Evolutionary conservation across 371 early-diverging fungal genomes (phyloP).

Genomic region (Lichtheimia ornata): DNA sequence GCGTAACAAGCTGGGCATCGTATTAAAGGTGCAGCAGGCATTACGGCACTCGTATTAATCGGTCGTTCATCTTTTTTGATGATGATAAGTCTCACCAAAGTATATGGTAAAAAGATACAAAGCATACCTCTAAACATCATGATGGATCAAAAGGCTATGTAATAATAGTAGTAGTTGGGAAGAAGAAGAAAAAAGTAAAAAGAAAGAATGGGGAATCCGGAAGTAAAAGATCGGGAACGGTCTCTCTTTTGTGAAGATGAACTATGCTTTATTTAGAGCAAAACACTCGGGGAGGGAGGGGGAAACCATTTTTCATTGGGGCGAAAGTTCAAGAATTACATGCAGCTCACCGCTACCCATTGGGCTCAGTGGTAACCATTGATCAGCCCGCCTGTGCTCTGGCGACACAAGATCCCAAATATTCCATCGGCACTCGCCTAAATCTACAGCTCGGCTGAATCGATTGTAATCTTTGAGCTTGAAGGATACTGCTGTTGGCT

Average conservation of each 20-base stretch:
- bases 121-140: slow-evolving; percentile 6
- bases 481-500: slow-evolving; percentile 47
- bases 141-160: too few relatives aligned
- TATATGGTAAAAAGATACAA: too few relatives aligned
- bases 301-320: not conserved
- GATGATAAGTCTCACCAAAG: too few relatives aligned
- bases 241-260: too few relatives aligned
- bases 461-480: slow-evolving; percentile 67
- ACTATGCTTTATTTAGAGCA: not conserved
- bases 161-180: not conserved
- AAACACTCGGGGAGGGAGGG: not conserved
- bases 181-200: not conserved
- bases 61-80: too few relatives aligned
- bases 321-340: slow-evolving; percentile 13
- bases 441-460: slow-evolving; percentile 59
- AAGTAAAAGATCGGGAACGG: not conserved
- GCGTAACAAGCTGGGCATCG: slow-evolving; percentile 12
- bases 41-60: too few relatives aligned
- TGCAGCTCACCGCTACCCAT: slow-evolving; percentile 43
- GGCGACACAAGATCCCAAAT: slow-evolving; percentile 50
- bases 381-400: slow-evolving; percentile 16
- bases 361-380: slow-evolving; percentile 42
- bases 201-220: not conserved
- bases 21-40: not conserved
- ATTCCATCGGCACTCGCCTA: slow-evolving; percentile 56